Conservation (phyloP, 805 yeast species). For the Candida chauliodis region DNA sequence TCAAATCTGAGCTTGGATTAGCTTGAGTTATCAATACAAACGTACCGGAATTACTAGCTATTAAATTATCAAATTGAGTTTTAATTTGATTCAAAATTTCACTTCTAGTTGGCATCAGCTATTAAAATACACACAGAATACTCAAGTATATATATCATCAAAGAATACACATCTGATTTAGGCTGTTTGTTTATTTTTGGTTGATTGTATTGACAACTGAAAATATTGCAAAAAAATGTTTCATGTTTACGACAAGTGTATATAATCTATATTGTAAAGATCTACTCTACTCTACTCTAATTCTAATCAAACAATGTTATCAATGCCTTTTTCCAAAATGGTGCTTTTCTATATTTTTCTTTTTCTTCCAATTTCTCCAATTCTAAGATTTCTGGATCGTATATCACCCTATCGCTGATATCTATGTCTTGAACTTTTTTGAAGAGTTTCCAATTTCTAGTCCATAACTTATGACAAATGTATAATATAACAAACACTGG, state of each 20-base stretch:
- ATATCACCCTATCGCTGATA: conserved; percentile 27
- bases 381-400: conserved; percentile 30
- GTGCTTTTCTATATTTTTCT: conserved; percentile 16
- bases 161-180: background rate
- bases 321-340: conserved; percentile 17
- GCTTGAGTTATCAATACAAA: conserved; percentile 7
- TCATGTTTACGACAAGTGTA: background rate
- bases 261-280: conserved; percentile 2
- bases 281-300: conserved; percentile 2
- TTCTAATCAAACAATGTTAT: conserved; percentile 11
- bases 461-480: conserved; percentile 28
- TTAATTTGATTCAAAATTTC: background rate
- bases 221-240: background rate
- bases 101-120: background rate
- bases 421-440: conserved; percentile 28
- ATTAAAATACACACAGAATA: background rate
- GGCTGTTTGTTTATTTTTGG: conserved; percentile 2
- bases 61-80: background rate
- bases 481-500: conserved; percentile 27
- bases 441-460: conserved; percentile 27
- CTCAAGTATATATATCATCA: background rate
- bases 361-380: conserved; percentile 25
- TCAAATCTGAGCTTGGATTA: conserved; percentile 3
- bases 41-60: background rate
- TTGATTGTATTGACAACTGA: conserved; percentile 1